Evolutionary conservation across 441 rosid genomes (phyloP).

Genomic region (Euphorbia celastroides): DNA sequence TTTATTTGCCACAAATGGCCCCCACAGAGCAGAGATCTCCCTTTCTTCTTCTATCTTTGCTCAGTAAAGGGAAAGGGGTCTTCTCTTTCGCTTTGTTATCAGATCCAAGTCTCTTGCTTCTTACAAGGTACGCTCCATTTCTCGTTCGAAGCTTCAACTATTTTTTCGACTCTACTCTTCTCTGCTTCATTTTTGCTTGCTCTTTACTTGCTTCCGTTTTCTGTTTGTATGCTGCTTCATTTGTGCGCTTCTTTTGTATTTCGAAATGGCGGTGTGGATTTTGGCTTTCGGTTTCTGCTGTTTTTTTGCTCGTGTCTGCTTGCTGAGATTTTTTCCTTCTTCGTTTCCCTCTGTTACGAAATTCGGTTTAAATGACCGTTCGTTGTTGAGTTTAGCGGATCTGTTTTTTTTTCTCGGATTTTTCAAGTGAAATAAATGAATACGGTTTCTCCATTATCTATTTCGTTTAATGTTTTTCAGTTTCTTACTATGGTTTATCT

Average conservation of each 20-base stretch:
- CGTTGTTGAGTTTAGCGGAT: not conserved
- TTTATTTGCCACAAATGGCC: constrained; percentile 2
- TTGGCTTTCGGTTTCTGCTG: not conserved
- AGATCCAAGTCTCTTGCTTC: not conserved
- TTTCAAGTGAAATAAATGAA: not conserved
- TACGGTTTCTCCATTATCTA: not conserved
- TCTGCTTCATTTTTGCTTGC: not conserved
- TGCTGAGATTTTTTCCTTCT: not conserved
- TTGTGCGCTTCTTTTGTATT: not conserved
- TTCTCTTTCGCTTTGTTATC: not conserved
- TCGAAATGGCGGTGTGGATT: not conserved
- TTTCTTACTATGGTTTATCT: not conserved
- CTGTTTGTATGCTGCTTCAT: not conserved
- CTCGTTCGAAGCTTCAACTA: too few relatives aligned
- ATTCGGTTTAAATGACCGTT: not conserved
- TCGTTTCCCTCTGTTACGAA: not conserved
- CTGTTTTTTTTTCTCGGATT: constrained; percentile 9
- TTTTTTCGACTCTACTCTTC: not conserved
- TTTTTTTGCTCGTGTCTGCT: not conserved
- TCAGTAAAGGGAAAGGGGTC: not conserved
- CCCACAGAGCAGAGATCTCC: not conserved
- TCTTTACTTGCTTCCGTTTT: not conserved
- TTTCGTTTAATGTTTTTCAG: not conserved
- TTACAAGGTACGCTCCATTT: not conserved
- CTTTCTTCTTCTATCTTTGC: not conserved